These are phyloP conservation scores for Camelina laxa DNA, from an alignment of 345 rosid genomes.

Conservation along the genomic window DNA sequence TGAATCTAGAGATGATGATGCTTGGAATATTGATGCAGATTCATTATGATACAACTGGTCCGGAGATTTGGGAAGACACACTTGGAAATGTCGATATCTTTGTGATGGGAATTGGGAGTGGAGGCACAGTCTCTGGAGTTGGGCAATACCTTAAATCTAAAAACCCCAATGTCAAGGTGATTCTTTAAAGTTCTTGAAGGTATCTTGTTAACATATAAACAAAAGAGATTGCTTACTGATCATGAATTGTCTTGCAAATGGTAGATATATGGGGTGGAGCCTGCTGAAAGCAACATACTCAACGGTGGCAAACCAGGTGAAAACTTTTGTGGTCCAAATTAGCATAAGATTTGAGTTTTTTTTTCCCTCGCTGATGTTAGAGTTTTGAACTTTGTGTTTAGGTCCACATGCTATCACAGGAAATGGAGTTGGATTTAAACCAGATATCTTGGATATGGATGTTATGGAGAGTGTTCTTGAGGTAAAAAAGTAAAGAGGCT, in stretches of 20 bases:
- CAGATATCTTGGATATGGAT: constrained; percentile 93
- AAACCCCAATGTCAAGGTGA: constrained; percentile 93
- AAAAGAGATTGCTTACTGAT: constrained; percentile 25
- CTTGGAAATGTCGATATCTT: constrained; percentile 88
- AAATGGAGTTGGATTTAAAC: constrained; percentile 97
- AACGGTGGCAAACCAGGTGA: constrained; percentile 98
- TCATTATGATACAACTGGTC: constrained; percentile 96
- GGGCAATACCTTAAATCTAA: constrained; percentile 90
- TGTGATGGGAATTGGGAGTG: constrained; percentile 98
- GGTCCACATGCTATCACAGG: constrained; percentile 98
- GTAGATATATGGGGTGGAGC: constrained; percentile 97
- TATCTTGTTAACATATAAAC: too few relatives aligned
- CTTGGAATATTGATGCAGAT: constrained; percentile 49
- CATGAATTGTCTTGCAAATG: constrained; percentile 1
- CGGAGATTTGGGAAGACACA: constrained; percentile 98
- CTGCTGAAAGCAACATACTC: constrained; percentile 87
- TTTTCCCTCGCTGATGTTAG: constrained; percentile 17
- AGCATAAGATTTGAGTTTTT: not conserved
- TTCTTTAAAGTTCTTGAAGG: constrained; percentile 13
- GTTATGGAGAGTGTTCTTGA: constrained; percentile 90
- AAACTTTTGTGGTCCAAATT: not conserved
- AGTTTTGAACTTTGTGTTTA: constrained; percentile 40
- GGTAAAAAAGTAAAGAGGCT: constrained; percentile 43
- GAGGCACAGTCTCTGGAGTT: constrained; percentile 96
- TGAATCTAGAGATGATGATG: not conserved